Conservation (phyloP, 1,284 basidiomycete species). For the Ganoderma boninense region DNA sequence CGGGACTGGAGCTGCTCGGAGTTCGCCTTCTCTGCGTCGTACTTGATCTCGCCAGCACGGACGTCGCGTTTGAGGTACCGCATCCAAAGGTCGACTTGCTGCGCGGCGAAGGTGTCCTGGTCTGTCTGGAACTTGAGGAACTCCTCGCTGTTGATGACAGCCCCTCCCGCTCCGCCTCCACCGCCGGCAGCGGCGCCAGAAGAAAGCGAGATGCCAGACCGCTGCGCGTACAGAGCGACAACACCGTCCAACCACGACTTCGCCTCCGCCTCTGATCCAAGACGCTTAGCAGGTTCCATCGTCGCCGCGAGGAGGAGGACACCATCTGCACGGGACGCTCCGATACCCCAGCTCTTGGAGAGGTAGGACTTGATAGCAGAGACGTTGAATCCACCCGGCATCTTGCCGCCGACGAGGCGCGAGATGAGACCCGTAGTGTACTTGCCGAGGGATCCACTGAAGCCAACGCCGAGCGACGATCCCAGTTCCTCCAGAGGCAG, state of each 20-base stretch:
- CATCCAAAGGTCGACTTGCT: constrained; percentile 96
- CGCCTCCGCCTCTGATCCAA: constrained; percentile 91
- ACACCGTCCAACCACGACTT: constrained; percentile 94
- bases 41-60: constrained; percentile 89
- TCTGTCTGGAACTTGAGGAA: constrained; percentile 96
- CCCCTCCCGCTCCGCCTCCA: constrained; percentile 74
- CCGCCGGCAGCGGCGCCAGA: constrained; percentile 68
- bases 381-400: constrained; percentile 98
- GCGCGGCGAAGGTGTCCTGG: constrained; percentile 91
- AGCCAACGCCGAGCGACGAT: constrained; percentile 83
- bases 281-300: constrained; percentile 93
- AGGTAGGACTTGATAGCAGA: constrained; percentile 93
- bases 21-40: constrained; percentile 86
- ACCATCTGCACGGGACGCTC: constrained; percentile 87
- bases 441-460: constrained; percentile 91
- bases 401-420: constrained; percentile 93
- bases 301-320: constrained; percentile 93
- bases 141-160: constrained; percentile 96
- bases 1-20: constrained; percentile 81
- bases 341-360: constrained; percentile 93
- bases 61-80: constrained; percentile 95
- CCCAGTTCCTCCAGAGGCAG: constrained; percentile 96
- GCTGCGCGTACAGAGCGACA: constrained; percentile 86
- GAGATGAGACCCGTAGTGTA: constrained; percentile 94
- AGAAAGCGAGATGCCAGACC: constrained; percentile 87